These are phyloP conservation scores for Trichoderma guizhouense DNA, from an alignment of 2,329 filamentous ascomycete genomes.

Conservation along the genomic window DNA sequence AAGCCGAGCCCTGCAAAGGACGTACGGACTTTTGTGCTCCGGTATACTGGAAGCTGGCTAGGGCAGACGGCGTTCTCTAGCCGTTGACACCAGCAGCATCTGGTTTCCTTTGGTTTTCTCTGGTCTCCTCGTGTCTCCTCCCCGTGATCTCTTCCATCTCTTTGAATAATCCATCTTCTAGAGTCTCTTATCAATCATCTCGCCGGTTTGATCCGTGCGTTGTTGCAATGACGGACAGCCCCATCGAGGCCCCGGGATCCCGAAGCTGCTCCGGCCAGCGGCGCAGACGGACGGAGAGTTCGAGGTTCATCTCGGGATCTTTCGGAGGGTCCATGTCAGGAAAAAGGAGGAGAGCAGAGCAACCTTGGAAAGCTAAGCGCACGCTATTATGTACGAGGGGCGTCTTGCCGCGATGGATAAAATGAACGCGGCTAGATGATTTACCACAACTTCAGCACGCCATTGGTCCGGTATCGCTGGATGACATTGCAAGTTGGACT, in stretches of 20 bases:
- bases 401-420: neutral
- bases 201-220: conserved; percentile 13
- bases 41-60: neutral
- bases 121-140: neutral
- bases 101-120: neutral
- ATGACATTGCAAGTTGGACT: neutral
- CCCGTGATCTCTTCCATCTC: neutral
- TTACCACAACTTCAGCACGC: neutral
- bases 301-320: conserved; percentile 1
- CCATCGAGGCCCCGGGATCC: conserved; percentile 8
- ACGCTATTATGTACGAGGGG: neutral
- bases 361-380: neutral
- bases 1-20: neutral
- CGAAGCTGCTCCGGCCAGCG: conserved; percentile 15
- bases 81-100: neutral
- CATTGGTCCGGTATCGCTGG: conserved; percentile 7
- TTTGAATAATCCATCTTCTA: neutral
- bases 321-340: neutral
- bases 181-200: neutral
- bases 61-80: neutral
- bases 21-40: neutral
- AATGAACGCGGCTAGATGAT: neutral
- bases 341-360: neutral
- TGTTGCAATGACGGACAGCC: neutral
- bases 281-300: conserved; percentile 7